Evolutionary conservation across 1,139 yeast genomes (phyloP).

Genomic region (Taphrina betulina): DNA sequence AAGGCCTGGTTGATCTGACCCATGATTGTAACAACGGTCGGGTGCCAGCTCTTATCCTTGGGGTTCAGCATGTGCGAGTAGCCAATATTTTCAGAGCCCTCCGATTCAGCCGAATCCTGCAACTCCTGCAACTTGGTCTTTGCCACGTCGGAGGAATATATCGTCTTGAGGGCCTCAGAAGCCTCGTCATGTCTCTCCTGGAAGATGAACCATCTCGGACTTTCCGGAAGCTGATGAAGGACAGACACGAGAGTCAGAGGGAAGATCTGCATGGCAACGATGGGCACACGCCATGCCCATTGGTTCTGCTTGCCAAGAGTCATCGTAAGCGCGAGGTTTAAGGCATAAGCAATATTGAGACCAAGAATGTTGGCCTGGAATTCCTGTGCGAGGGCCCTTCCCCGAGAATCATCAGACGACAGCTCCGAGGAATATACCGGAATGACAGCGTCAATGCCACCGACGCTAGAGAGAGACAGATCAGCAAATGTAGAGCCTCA

Average conservation of each 20-base stretch:
- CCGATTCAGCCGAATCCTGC: slow-evolving; percentile 25
- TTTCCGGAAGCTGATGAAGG: slow-evolving; percentile 24
- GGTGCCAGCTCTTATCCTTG: slow-evolving; percentile 28
- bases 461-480: no score
- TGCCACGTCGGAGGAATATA: slow-evolving; percentile 19
- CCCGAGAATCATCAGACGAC: slow-evolving; percentile 23
- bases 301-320: slow-evolving; percentile 20
- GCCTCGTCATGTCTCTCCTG: slow-evolving; percentile 26
- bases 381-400: slow-evolving; percentile 28
- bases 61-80: slow-evolving; percentile 30
- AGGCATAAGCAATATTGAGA: slow-evolving; percentile 20
- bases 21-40: slow-evolving; percentile 29
- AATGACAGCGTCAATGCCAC: slow-evolving; percentile 29
- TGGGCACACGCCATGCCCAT: slow-evolving; percentile 31
- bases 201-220: slow-evolving; percentile 27
- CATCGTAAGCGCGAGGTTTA: slow-evolving; percentile 15
- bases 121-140: slow-evolving; percentile 11
- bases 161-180: not conserved
- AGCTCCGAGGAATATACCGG: slow-evolving; percentile 26
- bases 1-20: slow-evolving; percentile 30
- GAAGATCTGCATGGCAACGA: slow-evolving; percentile 27
- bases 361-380: slow-evolving; percentile 30
- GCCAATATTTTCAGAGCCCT: slow-evolving; percentile 8
- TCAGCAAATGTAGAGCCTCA: no score
- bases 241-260: slow-evolving; percentile 24